phyloP scores from a whole-genome alignment of 2,329 filamentous ascomycete species.

The Didymella lethalis region DNA sequence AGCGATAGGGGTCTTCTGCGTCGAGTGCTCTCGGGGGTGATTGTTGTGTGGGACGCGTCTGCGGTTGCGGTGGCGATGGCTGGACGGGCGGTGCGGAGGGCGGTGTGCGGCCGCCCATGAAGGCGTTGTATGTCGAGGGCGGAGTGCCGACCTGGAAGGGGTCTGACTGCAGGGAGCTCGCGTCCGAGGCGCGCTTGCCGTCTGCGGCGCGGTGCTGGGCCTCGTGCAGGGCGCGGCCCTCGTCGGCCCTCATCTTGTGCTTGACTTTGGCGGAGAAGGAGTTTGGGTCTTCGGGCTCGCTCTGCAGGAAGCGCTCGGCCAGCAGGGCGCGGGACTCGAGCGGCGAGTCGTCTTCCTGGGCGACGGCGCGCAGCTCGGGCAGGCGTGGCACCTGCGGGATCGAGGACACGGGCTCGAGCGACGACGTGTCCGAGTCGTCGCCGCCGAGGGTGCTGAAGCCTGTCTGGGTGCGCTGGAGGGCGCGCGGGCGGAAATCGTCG shows the following conservation, averaged over 20 bases:
- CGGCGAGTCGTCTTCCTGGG: constrained; percentile 38
- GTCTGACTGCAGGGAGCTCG: constrained; percentile 37
- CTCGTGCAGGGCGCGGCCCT: constrained; percentile 60
- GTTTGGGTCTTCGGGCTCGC: constrained; percentile 47
- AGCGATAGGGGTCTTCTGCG: constrained; percentile 42
- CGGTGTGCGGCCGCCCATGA: constrained; percentile 34
- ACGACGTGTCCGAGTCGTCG: constrained; percentile 27
- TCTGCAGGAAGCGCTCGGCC: constrained; percentile 40
- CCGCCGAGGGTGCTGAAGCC: constrained; percentile 50
- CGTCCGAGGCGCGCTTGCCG: constrained; percentile 40
- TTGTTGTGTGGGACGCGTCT: constrained; percentile 14
- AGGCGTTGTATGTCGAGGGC: constrained; percentile 30
- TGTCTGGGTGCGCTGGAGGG: constrained; percentile 66
- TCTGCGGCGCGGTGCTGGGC: constrained; percentile 42
- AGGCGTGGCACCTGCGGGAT: constrained; percentile 40
- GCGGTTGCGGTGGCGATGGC: constrained; percentile 24
- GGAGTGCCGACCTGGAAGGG: constrained; percentile 42
- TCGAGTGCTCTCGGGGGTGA: constrained; percentile 30
- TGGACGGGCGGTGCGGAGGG: constrained; percentile 27
- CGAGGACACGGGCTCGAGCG: constrained; percentile 57
- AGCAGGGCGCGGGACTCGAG: constrained; percentile 35
- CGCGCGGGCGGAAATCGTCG: constrained; percentile 62
- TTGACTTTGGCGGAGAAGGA: constrained; percentile 58
- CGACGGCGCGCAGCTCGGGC: constrained; percentile 32
- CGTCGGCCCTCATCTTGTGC: constrained; percentile 62